Base-by-base conservation (phyloP, 768 basidiomycete genomes). In the Pleurotus citrinopileatus region DNA sequence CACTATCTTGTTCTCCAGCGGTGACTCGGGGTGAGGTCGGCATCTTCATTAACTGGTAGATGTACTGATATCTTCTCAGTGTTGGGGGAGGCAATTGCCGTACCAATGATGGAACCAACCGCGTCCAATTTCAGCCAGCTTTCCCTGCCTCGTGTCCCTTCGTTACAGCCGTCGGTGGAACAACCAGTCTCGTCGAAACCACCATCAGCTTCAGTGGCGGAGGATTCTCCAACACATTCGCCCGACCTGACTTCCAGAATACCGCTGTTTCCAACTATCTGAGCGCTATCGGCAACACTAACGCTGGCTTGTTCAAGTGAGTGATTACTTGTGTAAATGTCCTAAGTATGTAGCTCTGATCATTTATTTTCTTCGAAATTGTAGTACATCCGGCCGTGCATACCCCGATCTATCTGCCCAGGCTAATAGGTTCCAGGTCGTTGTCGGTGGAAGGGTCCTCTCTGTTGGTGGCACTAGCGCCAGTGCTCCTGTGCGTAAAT, bases 21-120 rank as follows among this genome's bases (percentile, higher is more conserved):
- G 84, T 22, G 82, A 84, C 54, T 52, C 52, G 22, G 60, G 60
- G 13, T 79, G 73, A 20, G 27, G 12, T 22, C 52, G 6, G 10
- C 42, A 13, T 42, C 23, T 7, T 15, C 54, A 70, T 73, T 74
- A 22, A 68, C n/a, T n/a, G n/a, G n/a, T n/a, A n/a, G n/a, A n/a
- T n/a, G n/a, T 74, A n/a, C 59, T 67, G 25, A 73, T 70, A 22
- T 77, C 79, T 38, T 73, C 79, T 50, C 25, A 83, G 83, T 29
- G 82, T 82, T 1, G 83, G 83, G 13, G 81, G 73, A 56, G 70
- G 73, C 29, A 54, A 79, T 50, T 84, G 82, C 58, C 57, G 71
- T 34, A 68, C 76, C 6, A 83, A 82, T 61, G 69, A 76, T 51
- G 82, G 80, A 7, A 58, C 36, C 9, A 79, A 80, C 55, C 57